phyloP scores from a whole-genome alignment of 495 filamentous ascomycete genomes.

The Lepidopterella palustris region DNA sequence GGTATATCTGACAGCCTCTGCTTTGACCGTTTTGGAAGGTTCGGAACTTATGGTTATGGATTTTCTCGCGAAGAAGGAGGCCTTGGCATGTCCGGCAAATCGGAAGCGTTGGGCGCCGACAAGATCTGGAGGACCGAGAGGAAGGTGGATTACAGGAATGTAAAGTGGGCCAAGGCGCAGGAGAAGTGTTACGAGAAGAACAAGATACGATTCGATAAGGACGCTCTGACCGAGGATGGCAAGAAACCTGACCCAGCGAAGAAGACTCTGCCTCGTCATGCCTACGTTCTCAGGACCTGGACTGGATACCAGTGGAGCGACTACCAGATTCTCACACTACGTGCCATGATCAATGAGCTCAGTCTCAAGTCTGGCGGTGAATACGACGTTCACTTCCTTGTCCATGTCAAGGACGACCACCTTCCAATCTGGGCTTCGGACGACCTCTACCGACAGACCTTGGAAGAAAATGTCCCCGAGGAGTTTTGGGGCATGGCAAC shows the following conservation, averaged over 20 bases:
- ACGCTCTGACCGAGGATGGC: constrained; percentile 9
- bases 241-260: constrained; percentile 20
- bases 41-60: constrained; percentile 40
- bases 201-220: constrained; percentile 33
- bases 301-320: constrained; percentile 36
- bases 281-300: constrained; percentile 39
- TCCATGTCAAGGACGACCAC: constrained; percentile 51
- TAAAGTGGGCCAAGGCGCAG: constrained; percentile 38
- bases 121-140: constrained; percentile 30
- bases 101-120: constrained; percentile 33
- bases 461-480: constrained; percentile 46
- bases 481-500: constrained; percentile 52
- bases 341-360: constrained; percentile 52
- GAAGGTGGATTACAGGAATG: constrained; percentile 34
- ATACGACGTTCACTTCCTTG: constrained; percentile 53
- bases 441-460: constrained; percentile 44
- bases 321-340: constrained; percentile 40
- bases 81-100: constrained; percentile 30
- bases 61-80: constrained; percentile 35
- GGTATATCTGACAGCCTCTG: constrained; percentile 35
- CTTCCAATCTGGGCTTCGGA: constrained; percentile 48
- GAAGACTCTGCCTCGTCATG: constrained; percentile 34
- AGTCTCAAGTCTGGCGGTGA: constrained; percentile 50
- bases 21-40: constrained; percentile 39
- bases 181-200: constrained; percentile 38